Conservation (phyloP, 2,329 filamentous ascomycete genomes). For the Eutypella sp. region DNA sequence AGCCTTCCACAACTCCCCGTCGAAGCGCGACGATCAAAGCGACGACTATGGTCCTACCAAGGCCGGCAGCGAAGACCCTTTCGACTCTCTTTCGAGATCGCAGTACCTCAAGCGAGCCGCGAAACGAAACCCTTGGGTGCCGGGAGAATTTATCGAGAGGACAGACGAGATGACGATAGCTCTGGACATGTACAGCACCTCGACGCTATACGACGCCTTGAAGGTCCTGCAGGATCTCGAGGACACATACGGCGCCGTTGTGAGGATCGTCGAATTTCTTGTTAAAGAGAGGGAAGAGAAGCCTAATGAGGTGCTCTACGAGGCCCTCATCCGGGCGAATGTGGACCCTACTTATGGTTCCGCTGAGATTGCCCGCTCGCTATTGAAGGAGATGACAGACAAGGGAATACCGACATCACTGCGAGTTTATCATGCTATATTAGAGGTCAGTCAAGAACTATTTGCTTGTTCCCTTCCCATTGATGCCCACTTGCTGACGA, state of each 20-base stretch:
- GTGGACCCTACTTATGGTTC: slow-evolving; percentile 59
- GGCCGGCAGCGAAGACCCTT: slow-evolving; percentile 5
- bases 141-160: slow-evolving; percentile 15
- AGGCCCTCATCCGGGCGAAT: slow-evolving; percentile 70
- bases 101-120: slow-evolving; percentile 20
- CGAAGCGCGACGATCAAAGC: neutral
- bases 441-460: slow-evolving; percentile 15
- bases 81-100: too few species aligned
- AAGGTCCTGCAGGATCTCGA: slow-evolving; percentile 32
- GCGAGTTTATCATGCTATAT: slow-evolving; percentile 63
- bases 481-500: slow-evolving; percentile 5
- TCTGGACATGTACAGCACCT: slow-evolving; percentile 24
- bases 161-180: slow-evolving; percentile 13
- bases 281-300: slow-evolving; percentile 49
- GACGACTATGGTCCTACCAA: slow-evolving; percentile 4
- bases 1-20: slow-evolving; percentile 1
- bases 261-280: slow-evolving; percentile 51
- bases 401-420: slow-evolving; percentile 59
- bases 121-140: slow-evolving; percentile 21
- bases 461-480: slow-evolving; percentile 1
- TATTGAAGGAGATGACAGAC: slow-evolving; percentile 69
- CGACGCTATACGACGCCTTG: slow-evolving; percentile 44
- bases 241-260: slow-evolving; percentile 33
- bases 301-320: slow-evolving; percentile 61
- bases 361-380: slow-evolving; percentile 51